These are phyloP conservation scores for Myriosclerotinia scirpicola DNA, from an alignment of 2,329 filamentous ascomycete species.

Conservation along the genomic window DNA sequence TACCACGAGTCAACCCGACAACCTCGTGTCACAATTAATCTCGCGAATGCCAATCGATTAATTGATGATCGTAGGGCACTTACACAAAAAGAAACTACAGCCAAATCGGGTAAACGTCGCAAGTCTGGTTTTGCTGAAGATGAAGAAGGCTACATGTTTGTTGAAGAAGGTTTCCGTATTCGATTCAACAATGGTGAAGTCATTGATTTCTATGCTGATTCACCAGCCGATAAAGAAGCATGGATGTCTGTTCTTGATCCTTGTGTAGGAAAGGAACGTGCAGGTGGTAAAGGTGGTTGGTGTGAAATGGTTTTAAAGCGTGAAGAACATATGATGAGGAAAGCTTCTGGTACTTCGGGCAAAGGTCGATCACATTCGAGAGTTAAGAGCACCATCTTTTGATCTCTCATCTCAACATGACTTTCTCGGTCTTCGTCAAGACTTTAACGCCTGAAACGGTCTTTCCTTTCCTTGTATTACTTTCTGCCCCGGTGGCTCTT, in stretches of 20 bases:
- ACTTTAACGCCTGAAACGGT: not conserved
- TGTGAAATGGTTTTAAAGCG: constrained; percentile 66
- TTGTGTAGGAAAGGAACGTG: constrained; percentile 51
- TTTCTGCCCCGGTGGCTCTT: constrained; percentile 19
- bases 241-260: constrained; percentile 93
- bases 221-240: constrained; percentile 78
- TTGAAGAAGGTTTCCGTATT: constrained; percentile 98
- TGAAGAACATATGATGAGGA: constrained; percentile 46
- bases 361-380: constrained; percentile 35
- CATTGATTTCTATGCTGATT: constrained; percentile 83
- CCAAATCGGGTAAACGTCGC: constrained; percentile 74
- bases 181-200: constrained; percentile 97
- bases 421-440: no score
- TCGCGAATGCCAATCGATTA: constrained; percentile 86
- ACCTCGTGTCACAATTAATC: constrained; percentile 93
- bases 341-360: constrained; percentile 31
- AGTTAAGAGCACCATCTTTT: constrained; percentile 37
- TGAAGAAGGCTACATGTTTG: constrained; percentile 99
- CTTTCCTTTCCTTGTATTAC: constrained; percentile 19
- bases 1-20: constrained; percentile 96
- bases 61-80: constrained; percentile 88
- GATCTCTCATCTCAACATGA: not conserved
- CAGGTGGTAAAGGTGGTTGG: constrained; percentile 60
- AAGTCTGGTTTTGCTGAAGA: constrained; percentile 97
- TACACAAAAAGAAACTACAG: constrained; percentile 78